Evolutionary conservation across 1,284 basidiomycete species (phyloP).

Genomic region (Sanghuangporus weigelae): DNA sequence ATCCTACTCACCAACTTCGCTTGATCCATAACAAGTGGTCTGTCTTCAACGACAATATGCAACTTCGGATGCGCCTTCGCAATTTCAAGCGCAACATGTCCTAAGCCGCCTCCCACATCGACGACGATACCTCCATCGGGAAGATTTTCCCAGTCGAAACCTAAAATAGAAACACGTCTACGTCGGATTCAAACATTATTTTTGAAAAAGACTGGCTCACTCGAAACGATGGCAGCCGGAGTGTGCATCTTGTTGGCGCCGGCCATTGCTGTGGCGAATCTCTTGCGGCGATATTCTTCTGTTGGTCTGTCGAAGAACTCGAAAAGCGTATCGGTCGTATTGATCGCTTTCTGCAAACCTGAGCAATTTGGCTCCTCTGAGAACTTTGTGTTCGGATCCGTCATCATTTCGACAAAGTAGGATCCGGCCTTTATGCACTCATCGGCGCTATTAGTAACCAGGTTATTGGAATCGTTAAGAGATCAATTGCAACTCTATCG

Average conservation of each 20-base stretch:
- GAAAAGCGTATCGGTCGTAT: constrained; percentile 25
- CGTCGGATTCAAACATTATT: neutral
- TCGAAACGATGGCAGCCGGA: constrained; percentile 2
- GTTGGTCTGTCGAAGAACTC: constrained; percentile 27
- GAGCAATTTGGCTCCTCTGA: constrained; percentile 27
- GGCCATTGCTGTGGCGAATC: constrained; percentile 33
- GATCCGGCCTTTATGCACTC: constrained; percentile 29
- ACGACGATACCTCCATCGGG: neutral
- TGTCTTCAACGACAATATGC: constrained; percentile 21
- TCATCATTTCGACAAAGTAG: constrained; percentile 31
- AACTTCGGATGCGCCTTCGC: constrained; percentile 14
- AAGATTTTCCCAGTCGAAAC: neutral
- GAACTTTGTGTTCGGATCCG: constrained; percentile 27
- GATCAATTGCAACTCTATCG: neutral
- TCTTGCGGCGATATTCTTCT: constrained; percentile 24
- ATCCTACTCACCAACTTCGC: constrained; percentile 12
- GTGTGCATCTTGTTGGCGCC: constrained; percentile 26
- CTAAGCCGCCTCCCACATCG: constrained; percentile 18
- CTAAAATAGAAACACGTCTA: neutral
- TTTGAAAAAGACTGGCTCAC: neutral
- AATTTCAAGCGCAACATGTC: constrained; percentile 18
- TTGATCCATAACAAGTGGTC: constrained; percentile 2
- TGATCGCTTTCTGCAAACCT: constrained; percentile 28
- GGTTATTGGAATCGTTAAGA: neutral
- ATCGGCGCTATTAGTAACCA: constrained; percentile 22